These are phyloP conservation scores for Shiraia sp. DNA, from an alignment of 2,329 filamentous ascomycete genomes.

Conservation along the genomic window DNA sequence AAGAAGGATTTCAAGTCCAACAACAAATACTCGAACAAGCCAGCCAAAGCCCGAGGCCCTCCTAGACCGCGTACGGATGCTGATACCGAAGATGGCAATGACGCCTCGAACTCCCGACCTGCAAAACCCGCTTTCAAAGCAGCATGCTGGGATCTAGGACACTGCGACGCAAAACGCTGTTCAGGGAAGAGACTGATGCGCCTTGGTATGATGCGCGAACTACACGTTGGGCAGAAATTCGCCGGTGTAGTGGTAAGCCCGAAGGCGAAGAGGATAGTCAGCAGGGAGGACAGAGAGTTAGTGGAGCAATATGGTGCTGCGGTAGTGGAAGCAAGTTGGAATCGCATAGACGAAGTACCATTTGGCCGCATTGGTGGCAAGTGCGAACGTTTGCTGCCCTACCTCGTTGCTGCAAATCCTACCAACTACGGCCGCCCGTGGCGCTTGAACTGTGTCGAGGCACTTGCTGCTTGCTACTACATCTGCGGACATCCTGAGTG, in stretches of 20 bases:
- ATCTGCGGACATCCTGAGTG: slow-evolving; percentile 92
- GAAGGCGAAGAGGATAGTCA: slow-evolving; percentile 85
- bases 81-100: slow-evolving; percentile 26
- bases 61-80: slow-evolving; percentile 46
- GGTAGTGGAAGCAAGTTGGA: slow-evolving; percentile 97
- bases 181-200: slow-evolving; percentile 94
- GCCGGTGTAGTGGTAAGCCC: slow-evolving; percentile 92
- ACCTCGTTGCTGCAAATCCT: slow-evolving; percentile 92
- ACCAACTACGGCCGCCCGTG: slow-evolving; percentile 98
- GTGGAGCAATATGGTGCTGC: slow-evolving; percentile 90
- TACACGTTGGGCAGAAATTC: slow-evolving; percentile 89
- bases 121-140: slow-evolving; percentile 75
- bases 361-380: slow-evolving; percentile 91
- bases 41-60: slow-evolving; percentile 60
- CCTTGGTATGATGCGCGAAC: slow-evolving; percentile 88
- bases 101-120: slow-evolving; percentile 31
- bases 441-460: slow-evolving; percentile 94
- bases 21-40: slow-evolving; percentile 66
- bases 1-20: slow-evolving; percentile 85
- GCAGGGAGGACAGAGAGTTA: slow-evolving; percentile 77
- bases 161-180: slow-evolving; percentile 96
- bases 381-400: slow-evolving; percentile 81
- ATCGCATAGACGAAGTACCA: slow-evolving; percentile 85
- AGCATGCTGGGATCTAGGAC: slow-evolving; percentile 95
- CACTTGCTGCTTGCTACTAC: slow-evolving; percentile 86